These are phyloP conservation scores for Dothiorella sarmentorum DNA, from an alignment of 2,329 filamentous ascomycete genomes.

Conservation along the genomic window DNA sequence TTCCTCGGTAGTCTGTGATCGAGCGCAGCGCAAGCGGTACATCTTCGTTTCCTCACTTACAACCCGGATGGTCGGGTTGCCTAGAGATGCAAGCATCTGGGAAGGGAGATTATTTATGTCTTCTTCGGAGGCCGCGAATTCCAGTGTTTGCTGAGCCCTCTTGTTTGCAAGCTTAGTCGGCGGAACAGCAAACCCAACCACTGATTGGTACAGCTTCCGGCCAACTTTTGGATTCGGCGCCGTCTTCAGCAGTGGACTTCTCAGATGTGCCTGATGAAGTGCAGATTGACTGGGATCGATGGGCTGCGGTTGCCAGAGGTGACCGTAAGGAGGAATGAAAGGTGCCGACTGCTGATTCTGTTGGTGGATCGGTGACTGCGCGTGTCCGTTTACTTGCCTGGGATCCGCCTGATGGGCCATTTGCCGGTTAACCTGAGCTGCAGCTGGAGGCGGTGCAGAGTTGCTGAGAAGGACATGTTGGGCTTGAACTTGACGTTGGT, in stretches of 20 bases:
- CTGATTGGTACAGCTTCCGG: slow-evolving; percentile 52
- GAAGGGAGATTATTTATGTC: slow-evolving; percentile 38
- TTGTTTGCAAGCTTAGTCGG: slow-evolving; percentile 41
- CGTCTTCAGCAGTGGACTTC: slow-evolving; percentile 48
- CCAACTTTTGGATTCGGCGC: background rate
- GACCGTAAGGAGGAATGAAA: slow-evolving; percentile 37
- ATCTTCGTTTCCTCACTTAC: slow-evolving; percentile 43
- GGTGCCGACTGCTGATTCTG: background rate
- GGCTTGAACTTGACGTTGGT: background rate
- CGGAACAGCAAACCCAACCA: slow-evolving; percentile 50
- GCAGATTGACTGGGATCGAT: slow-evolving; percentile 44
- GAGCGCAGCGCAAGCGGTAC: slow-evolving; percentile 67
- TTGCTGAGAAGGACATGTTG: background rate
- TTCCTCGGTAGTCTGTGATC: slow-evolving; percentile 37
- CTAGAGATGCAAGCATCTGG: background rate
- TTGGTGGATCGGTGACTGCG: background rate
- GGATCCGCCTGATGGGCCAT: background rate
- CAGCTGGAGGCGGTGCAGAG: background rate
- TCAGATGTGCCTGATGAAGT: slow-evolving; percentile 59
- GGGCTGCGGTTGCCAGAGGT: slow-evolving; percentile 1
- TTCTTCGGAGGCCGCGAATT: slow-evolving; percentile 25
- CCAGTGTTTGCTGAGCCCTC: background rate
- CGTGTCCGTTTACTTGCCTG: background rate
- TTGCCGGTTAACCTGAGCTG: background rate
- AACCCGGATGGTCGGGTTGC: background rate